These are phyloP conservation scores for Eurotiales sp. DNA, from an alignment of 2,329 filamentous ascomycete genomes.

Conservation along the genomic window DNA sequence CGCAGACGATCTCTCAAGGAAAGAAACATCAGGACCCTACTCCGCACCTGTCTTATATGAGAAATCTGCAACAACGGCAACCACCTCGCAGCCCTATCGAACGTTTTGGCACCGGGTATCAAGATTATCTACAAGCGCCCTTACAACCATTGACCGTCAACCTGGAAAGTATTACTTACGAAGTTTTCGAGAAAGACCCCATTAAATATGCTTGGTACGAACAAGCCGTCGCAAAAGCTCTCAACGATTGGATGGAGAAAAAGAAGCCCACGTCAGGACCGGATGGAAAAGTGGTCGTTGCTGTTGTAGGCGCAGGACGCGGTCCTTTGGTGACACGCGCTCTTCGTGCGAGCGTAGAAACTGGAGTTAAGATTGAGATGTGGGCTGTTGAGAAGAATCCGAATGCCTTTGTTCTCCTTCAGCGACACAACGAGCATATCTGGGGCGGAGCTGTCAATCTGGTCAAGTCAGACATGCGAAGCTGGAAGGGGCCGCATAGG, in stretches of 20 bases:
- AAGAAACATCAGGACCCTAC: conserved; percentile 55
- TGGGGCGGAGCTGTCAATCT: conserved; percentile 81
- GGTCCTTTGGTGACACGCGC: conserved; percentile 88
- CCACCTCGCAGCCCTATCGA: conserved; percentile 61
- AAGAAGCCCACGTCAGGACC: conserved; percentile 70
- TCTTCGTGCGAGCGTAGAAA: conserved; percentile 70
- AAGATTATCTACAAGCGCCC: conserved; percentile 94
- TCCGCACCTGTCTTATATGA: conserved; percentile 74
- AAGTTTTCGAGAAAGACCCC: conserved; percentile 96
- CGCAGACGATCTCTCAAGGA: conserved; percentile 56
- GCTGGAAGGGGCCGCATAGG: conserved; percentile 74
- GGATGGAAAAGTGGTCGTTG: conserved; percentile 72
- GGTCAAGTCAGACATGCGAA: conserved; percentile 95
- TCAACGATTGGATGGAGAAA: conserved; percentile 72
- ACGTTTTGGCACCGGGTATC: conserved; percentile 67
- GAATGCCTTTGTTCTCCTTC: conserved; percentile 89
- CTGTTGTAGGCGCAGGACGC: conserved; percentile 88
- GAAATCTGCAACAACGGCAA: conserved; percentile 79
- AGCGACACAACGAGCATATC: conserved; percentile 76
- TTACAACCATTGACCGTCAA: conserved; percentile 95
- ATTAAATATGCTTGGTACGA: conserved; percentile 98
- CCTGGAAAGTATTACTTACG: conserved; percentile 93
- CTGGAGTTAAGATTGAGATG: conserved; percentile 74
- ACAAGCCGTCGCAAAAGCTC: conserved; percentile 71
- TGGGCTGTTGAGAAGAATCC: conserved; percentile 98